These are phyloP conservation scores for Groenewaldozyma auringiensis DNA, from an alignment of 1,139 yeast genomes.

Conservation along the genomic window DNA sequence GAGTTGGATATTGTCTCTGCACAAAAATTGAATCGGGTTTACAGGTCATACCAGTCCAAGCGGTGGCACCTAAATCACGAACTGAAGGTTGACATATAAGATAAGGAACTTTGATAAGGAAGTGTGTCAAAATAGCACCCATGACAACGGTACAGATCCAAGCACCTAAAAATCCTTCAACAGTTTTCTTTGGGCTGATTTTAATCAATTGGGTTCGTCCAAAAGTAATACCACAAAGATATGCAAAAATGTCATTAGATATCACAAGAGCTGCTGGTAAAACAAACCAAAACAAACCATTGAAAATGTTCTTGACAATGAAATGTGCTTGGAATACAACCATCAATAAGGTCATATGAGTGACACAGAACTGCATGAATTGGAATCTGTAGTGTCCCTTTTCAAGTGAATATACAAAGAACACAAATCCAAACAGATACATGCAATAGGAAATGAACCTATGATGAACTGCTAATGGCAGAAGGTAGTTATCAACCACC, in stretches of 20 bases:
- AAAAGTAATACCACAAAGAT: conserved; percentile 92
- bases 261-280: conserved; percentile 88
- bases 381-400: conserved; percentile 88
- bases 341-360: conserved; percentile 86
- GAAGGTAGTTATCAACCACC: conserved; percentile 32
- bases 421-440: conserved; percentile 80
- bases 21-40: conserved; percentile 82
- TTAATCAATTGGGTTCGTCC: conserved; percentile 90
- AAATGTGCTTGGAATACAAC: conserved; percentile 94
- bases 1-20: conserved; percentile 70
- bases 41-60: conserved; percentile 61
- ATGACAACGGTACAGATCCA: conserved; percentile 88
- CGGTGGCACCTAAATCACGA: conserved; percentile 48
- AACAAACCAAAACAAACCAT: conserved; percentile 91
- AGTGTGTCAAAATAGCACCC: conserved; percentile 57
- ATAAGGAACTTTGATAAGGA: conserved; percentile 60
- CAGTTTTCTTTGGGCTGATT: conserved; percentile 93
- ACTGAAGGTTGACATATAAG: conserved; percentile 73
- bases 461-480: conserved; percentile 57
- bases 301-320: conserved; percentile 79
- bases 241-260: conserved; percentile 93
- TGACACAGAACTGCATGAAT: conserved; percentile 86
- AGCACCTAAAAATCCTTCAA: conserved; percentile 96
- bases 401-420: conserved; percentile 82
- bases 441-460: conserved; percentile 75